Percentiles rank a stretch among this genome's conserved stretches.
Evolutionary conservation across 805 yeast species (phyloP).

Genomic region (Nakazawaea ishiwadae): DNA sequence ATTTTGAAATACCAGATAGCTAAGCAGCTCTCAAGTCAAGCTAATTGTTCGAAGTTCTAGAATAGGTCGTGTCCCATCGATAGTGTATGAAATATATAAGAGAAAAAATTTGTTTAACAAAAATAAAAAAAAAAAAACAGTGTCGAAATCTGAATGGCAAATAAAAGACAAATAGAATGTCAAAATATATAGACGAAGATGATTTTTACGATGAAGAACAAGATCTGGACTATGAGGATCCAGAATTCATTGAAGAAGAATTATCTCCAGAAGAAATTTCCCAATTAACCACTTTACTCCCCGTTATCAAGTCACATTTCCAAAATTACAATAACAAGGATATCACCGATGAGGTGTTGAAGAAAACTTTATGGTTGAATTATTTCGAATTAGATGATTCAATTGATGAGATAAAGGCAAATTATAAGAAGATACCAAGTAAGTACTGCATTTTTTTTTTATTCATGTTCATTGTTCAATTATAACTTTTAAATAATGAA

Average conservation of each 20-base stretch:
- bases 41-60: too few relatives aligned
- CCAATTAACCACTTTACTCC: slow-evolving; percentile 34
- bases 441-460: slow-evolving; percentile 15
- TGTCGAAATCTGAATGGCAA: too few relatives aligned
- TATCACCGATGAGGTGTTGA: slow-evolving; percentile 45
- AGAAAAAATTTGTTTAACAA: too few relatives aligned
- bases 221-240: slow-evolving; percentile 24
- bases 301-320: slow-evolving; percentile 37
- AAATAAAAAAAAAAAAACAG: too few relatives aligned
- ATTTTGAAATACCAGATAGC: too few relatives aligned
- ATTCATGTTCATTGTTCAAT: too few relatives aligned
- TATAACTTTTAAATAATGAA: too few relatives aligned
- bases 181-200: slow-evolving; percentile 15
- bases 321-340: slow-evolving; percentile 34
- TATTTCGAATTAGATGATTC: slow-evolving; percentile 52
- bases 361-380: slow-evolving; percentile 55
- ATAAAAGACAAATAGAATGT: neutral
- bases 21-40: too few relatives aligned
- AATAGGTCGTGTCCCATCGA: too few relatives aligned
- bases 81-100: too few relatives aligned
- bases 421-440: slow-evolving; percentile 21
- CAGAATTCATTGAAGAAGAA: slow-evolving; percentile 34
- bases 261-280: slow-evolving; percentile 38
- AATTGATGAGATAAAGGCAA: slow-evolving; percentile 38
- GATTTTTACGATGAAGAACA: slow-evolving; percentile 27